A percentile compares a stretch with the other conserved stretches of the same genome.
These are phyloP conservation scores for Moesziomyces sp. DNA, from an alignment of 1,284 basidiomycete species.

Conservation along the genomic window DNA sequence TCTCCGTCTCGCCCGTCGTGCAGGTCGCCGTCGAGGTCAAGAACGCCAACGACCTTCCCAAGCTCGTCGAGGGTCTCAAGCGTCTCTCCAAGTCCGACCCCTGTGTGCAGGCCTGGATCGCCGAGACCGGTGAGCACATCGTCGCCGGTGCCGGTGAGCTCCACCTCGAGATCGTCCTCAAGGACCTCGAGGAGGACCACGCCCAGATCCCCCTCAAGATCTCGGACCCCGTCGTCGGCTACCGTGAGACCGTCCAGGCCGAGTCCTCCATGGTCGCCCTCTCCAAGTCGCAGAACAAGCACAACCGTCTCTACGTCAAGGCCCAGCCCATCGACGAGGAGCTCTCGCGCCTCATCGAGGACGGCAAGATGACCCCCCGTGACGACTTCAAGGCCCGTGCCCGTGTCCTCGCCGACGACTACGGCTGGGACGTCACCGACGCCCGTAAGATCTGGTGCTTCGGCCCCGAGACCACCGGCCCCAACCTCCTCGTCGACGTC, in stretches of 20 bases:
- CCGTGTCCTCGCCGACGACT: constrained; percentile 94
- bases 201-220: constrained; percentile 99
- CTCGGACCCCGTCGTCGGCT: constrained; percentile 97
- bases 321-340: constrained; percentile 94
- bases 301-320: constrained; percentile 97
- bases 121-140: constrained; percentile 95
- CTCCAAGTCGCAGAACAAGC: constrained; percentile 99
- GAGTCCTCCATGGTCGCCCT: constrained; percentile 96
- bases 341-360: constrained; percentile 90
- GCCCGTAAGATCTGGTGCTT: constrained; percentile 99
- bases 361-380: constrained; percentile 84
- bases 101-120: constrained; percentile 96
- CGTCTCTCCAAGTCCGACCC: constrained; percentile 99
- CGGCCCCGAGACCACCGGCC: constrained; percentile 96
- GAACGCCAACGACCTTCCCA: constrained; percentile 98
- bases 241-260: constrained; percentile 96
- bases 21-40: constrained; percentile 99
- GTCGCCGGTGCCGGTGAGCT: constrained; percentile 99
- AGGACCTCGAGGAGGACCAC: constrained; percentile 99
- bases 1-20: constrained; percentile 93
- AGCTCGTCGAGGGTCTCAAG: constrained; percentile 99
- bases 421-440: constrained; percentile 98
- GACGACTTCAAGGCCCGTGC: constrained; percentile 98
- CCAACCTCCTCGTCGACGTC: constrained; percentile 96
- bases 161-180: constrained; percentile 99